A percentile compares a stretch with the other conserved stretches of the same genome.
Conservation (phyloP, 306 rosid genomes). For the Cucurbita ficifolia region DNA sequence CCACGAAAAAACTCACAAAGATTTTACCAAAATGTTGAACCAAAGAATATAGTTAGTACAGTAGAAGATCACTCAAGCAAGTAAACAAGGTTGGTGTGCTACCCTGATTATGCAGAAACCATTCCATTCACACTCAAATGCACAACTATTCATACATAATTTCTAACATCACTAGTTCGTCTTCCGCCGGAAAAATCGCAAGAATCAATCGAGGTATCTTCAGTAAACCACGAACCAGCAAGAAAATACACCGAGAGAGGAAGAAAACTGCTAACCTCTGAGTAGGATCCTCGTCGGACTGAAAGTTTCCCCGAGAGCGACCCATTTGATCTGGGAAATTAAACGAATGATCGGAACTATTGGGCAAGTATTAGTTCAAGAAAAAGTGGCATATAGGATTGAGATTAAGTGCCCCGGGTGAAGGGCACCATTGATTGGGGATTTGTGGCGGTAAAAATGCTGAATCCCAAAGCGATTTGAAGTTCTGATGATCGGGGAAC, state of each 20-base stretch:
- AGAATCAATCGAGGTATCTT: not conserved
- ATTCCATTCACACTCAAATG: not conserved
- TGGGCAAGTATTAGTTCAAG: not conserved
- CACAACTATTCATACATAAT: not conserved
- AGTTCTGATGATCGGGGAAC: not conserved
- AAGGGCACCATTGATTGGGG: not conserved
- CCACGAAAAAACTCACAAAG: not conserved
- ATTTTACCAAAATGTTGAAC: not conserved
- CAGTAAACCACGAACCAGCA: not conserved
- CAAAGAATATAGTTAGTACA: not conserved
- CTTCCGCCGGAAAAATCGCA: not conserved
- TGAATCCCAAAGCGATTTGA: not conserved
- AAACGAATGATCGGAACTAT: not conserved
- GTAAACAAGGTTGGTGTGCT: not conserved
- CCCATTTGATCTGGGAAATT: conserved; percentile 45
- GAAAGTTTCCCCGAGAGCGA: conserved; percentile 92
- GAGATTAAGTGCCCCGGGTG: not conserved
- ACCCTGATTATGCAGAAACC: not conserved
- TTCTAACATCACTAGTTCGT: not conserved
- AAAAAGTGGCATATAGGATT: not conserved
- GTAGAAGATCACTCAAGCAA: not conserved
- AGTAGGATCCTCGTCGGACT: conserved; percentile 70
- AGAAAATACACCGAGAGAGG: not conserved
- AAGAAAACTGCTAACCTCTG: conserved; percentile 42
- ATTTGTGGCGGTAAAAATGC: not conserved